A percentile compares a stretch with the other conserved stretches of the same genome.
Conservation (phyloP, 202 grass and related monocot species). For the Sporobolus alterniflorus region DNA sequence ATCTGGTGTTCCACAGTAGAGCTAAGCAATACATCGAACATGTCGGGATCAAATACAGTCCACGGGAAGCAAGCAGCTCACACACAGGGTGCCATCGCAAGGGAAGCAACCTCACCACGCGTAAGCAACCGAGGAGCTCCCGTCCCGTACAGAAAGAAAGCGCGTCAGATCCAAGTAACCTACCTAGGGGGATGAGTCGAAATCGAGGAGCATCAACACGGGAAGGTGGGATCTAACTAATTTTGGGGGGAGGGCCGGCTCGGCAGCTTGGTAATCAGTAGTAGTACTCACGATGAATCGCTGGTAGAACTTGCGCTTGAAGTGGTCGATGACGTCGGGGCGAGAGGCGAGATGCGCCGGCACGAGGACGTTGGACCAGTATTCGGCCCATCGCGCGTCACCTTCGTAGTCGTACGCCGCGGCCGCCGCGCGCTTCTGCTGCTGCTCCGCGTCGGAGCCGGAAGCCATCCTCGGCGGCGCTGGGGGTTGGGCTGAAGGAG, state of each 20-base stretch:
- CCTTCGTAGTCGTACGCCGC: slow-evolving; percentile 93
- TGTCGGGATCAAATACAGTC: background rate
- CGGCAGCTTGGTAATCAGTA: background rate
- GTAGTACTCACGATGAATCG: slow-evolving; percentile 74
- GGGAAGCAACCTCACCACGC: background rate
- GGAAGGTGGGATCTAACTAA: background rate
- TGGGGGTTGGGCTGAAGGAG: background rate
- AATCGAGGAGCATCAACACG: background rate
- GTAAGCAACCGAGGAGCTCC: background rate
- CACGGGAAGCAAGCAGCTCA: background rate
- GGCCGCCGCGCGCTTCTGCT: slow-evolving; percentile 63
- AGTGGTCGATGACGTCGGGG: slow-evolving; percentile 81
- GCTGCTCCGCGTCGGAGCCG: slow-evolving; percentile 48
- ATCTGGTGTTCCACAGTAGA: background rate
- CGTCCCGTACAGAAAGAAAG: background rate
- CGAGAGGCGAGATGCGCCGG: slow-evolving; percentile 76
- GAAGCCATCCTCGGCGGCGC: slow-evolving; percentile 2
- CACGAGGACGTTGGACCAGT: slow-evolving; percentile 90
- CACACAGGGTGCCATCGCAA: background rate
- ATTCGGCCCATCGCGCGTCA: slow-evolving; percentile 84
- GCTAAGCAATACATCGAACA: background rate
- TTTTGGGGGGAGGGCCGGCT: no score
- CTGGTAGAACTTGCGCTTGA: slow-evolving; percentile 97
- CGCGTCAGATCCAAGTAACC: slow-evolving; percentile 13
- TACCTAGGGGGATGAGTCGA: background rate